These are phyloP conservation scores for Stagonosporopsis tanaceti DNA, from an alignment of 2,329 filamentous ascomycete genomes.

Conservation along the genomic window DNA sequence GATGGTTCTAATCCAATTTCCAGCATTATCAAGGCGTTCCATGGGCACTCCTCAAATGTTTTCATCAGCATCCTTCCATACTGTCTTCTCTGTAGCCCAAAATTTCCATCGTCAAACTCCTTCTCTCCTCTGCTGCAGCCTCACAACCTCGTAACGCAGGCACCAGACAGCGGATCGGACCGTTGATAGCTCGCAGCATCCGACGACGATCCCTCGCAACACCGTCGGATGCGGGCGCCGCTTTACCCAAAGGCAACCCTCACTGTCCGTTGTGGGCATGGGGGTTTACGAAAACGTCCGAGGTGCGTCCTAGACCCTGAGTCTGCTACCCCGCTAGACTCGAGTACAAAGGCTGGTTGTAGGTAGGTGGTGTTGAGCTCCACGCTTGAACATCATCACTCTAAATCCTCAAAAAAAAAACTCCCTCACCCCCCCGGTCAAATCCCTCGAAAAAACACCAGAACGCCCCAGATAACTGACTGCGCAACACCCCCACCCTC, in stretches of 20 bases:
- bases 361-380: no score
- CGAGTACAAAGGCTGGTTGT: background rate
- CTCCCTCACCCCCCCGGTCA: no score
- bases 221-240: background rate
- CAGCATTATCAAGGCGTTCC: background rate
- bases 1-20: background rate
- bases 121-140: background rate
- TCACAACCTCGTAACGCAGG: background rate
- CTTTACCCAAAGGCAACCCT: background rate
- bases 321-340: background rate
- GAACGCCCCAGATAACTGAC: background rate
- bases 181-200: conserved; percentile 7
- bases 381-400: background rate
- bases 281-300: background rate
- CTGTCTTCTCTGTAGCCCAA: background rate
- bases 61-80: background rate
- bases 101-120: background rate
- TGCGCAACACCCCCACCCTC: no score
- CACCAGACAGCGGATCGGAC: conserved; percentile 13
- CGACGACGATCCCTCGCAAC: conserved; percentile 1
- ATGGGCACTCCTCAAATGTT: background rate
- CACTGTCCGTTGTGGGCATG: background rate
- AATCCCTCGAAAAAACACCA: background rate
- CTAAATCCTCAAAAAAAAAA: background rate
- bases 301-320: background rate